Evolutionary conservation across 2,329 filamentous ascomycete species (phyloP).

Genomic region (Talaromyces sp.): DNA sequence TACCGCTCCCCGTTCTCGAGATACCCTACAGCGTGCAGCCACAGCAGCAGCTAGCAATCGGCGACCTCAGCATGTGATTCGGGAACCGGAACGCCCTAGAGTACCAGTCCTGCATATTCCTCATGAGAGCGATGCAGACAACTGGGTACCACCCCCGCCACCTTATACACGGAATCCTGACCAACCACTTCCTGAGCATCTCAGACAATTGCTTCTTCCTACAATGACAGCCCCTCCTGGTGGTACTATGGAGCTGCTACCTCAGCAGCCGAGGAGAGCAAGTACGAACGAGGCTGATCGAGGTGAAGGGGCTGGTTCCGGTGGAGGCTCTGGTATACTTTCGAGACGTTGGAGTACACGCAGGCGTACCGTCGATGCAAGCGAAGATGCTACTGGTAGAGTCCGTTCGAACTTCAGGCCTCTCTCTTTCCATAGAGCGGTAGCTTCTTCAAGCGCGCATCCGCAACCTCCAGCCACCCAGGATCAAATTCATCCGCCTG

Average conservation of each 20-base stretch:
- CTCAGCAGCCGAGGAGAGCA: slow-evolving; percentile 22
- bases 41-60: slow-evolving; percentile 68
- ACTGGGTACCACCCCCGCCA: slow-evolving; percentile 82
- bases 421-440: slow-evolving; percentile 9
- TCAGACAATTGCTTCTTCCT: slow-evolving; percentile 35
- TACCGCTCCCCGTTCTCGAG: slow-evolving; percentile 66
- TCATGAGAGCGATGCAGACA: slow-evolving; percentile 82
- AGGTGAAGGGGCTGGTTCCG: neutral
- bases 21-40: slow-evolving; percentile 68
- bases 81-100: slow-evolving; percentile 20
- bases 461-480: neutral
- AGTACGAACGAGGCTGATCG: slow-evolving; percentile 21
- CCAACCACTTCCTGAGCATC: slow-evolving; percentile 37
- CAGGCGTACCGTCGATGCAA: slow-evolving; percentile 6
- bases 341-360: slow-evolving; percentile 17
- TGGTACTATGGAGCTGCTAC: slow-evolving; percentile 15
- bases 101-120: slow-evolving; percentile 67
- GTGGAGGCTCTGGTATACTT: slow-evolving; percentile 1
- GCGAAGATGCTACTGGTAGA: neutral
- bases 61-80: slow-evolving; percentile 50
- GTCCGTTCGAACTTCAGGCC: slow-evolving; percentile 5
- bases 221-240: slow-evolving; percentile 23
- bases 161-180: slow-evolving; percentile 56
- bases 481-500: neutral
- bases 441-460: neutral